Evolutionary conservation across 352 stramenopile species (phyloP), one percentile per base, ranked within the genome.

Genomic region (Phytophthora fragariaefolia): DNA sequence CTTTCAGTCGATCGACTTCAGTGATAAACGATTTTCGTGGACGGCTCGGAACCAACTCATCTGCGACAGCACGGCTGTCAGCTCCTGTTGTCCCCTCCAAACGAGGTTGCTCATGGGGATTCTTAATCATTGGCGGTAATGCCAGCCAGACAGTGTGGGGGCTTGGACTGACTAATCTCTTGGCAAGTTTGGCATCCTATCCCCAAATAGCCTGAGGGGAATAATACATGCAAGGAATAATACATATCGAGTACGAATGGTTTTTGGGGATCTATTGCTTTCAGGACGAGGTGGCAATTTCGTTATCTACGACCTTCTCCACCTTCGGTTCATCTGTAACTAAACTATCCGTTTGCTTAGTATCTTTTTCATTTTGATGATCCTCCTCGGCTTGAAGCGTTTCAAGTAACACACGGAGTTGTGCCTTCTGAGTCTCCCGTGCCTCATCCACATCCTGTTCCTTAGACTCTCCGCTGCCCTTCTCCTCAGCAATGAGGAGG

Each of bases 361-460:
- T 12, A n/a, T 58, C 28, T 20, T 56, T 32, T 24, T 63, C 9
- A 4, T 36, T 52, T 2, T 24, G 23, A 20, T 15, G 12, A 36
- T 23, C 9, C 20, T 75, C 42, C 7, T 56, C 42, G 32, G 60
- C 43, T 8, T 83, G 51, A 13, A 88, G 71, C 2, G 62, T 69
- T 6, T 68, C 59, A n/a, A 92, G 38, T 20, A 90, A 59, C 9
- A 60, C 40, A 8, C 61, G 52, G 27, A 91, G 66, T 8, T 79
- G 67, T n/a, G 54, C 38, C 23, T 77, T 82, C 34, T 89, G 74
- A 2, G 53, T 22, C 27, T 77, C 55, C 17, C 77, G 77, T 0
- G 74, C 72, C 43, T 74, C 63, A 9, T 65, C 43, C 3, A 74
- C 30, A 10, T 77, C 46, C 10, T 66, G 32, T 7, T 4, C 32